Evolutionary conservation across 1,284 basidiomycete species (phyloP), one percentile per base, ranked within the genome.

Genomic region (Ustilago shanxiensis): DNA sequence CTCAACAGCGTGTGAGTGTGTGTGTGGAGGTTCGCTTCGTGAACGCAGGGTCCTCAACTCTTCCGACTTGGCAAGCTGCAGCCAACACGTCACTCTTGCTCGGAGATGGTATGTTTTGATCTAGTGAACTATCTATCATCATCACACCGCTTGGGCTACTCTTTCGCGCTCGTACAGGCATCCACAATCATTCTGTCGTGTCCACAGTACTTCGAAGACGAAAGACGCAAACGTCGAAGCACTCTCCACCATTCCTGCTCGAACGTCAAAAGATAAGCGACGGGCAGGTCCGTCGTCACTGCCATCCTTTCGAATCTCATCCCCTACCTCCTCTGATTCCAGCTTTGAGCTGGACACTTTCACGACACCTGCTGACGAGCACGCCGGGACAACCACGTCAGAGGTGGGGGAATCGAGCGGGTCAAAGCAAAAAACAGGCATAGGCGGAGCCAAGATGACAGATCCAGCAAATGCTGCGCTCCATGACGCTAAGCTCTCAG

Each of bases 261-360:
- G 51, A 35, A 55, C 60, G 28, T 54, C 47, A 10, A 63, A 29
- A 28, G 57, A 41, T 39, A 60, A 62, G 53, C 51, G 60, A 26
- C 72, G 66, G 41, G 66, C 51, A 29, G 64, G 57, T 56, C 41
- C 52, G 53, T 66, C 60, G 35, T 39, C 62, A 20, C 56, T 75
- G 41, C 72, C 72, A 4, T 66, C 66, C 31, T 77, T 77, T 28
- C 65, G 64, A 39, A 69, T 77, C 62, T 60, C 59, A 14, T 72
- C 74, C 6, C 60, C 74, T 7, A 47, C 57, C 6, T 60, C 64
- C 3, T 72, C 69, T 5, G 55, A 60, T 7, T 66, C 66, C 5
- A 54, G 50, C 13, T 50, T 77, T 1, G 69, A 77, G 57, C 66
- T 77, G 5, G 69, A 77, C 52, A 57, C 63, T 0, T 69, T 77